Base-by-base conservation (phyloP, 331 rosid genomes). In the Pyrus hybrid region DNA sequence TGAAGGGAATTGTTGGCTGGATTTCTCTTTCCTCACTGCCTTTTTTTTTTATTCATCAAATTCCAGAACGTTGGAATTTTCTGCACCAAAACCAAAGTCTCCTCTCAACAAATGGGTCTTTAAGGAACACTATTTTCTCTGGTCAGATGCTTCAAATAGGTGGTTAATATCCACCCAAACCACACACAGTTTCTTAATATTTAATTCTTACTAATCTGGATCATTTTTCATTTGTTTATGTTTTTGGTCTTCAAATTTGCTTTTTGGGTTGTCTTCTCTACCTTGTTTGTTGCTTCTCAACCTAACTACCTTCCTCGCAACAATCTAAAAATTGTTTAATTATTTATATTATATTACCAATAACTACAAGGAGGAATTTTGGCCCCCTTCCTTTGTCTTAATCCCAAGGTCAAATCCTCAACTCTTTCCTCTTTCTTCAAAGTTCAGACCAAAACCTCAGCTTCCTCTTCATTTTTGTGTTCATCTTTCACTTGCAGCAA, bases 41-140 rank as follows among this genome's bases (percentile, higher is more conserved):
- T 70, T 8, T 62, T 77, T 13, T 10, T 53, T 53, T 4, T 22
- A n/a, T n/a, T 58, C 67, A 45, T 45, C 63, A 66, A 51, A 64
- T 80, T 85, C 88, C 86, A 76, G 83, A 85, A 83, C 77, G 64
- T 67, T 16, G 35, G 72, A 64, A 23, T 66, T 79, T 33, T 70
- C 54, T 61, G 18, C 13, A 10, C 47, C 47, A 41, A 41, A 41
- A 41, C 5, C 49, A 20, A n/a, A 33, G 70, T 66, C 70, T 32
- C 51, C 29, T 17, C 57, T 54, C 17, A 26, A 30, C 66, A 21
- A 22, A 29, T 33, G 4, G 22, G 72, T 85, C 79, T 25, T 75
- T 65, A 49, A 60, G 45, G 63, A 54, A 66, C 60, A 56, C 37
- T 74, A 41, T 11, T 11, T 8, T 41, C 47, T 73, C 60, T 72